Conservation (phyloP, 2,329 filamentous ascomycete genomes). For the Trematosphaeria pertusa region DNA sequence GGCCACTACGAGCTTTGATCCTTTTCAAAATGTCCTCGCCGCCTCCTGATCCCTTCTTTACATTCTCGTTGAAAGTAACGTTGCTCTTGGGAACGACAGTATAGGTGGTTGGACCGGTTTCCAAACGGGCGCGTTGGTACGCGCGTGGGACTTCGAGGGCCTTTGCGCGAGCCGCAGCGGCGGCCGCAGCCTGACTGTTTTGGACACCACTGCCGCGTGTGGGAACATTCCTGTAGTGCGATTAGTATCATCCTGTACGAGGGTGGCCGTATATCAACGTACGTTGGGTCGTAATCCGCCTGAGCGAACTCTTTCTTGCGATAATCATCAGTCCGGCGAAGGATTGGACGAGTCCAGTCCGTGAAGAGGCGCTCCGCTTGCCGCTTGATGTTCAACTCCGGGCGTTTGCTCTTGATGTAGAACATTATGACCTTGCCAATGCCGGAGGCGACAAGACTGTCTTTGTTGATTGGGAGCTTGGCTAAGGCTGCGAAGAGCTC, state of each 20-base stretch:
- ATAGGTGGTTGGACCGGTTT: conserved; percentile 66
- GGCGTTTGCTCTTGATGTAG: conserved; percentile 93
- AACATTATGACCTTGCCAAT: conserved; percentile 97
- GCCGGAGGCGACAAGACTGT: conserved; percentile 85
- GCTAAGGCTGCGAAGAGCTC: conserved; percentile 85
- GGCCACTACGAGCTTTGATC: conserved; percentile 34
- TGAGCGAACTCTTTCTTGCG: conserved; percentile 78
- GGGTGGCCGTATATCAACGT: too few species aligned
- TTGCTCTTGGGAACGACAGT: conserved; percentile 68
- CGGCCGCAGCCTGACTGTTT: conserved; percentile 43
- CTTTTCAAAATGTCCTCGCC: conserved; percentile 40
- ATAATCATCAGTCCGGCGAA: conserved; percentile 93
- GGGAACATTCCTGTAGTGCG: conserved; percentile 30
- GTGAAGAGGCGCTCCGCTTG: conserved; percentile 91
- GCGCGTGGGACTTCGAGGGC: conserved; percentile 60
- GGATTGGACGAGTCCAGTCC: conserved; percentile 93
- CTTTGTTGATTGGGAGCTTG: conserved; percentile 87
- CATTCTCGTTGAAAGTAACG: conserved; percentile 42
- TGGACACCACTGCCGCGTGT: conserved; percentile 30
- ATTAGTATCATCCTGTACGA: too few species aligned
- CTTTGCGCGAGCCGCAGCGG: conserved; percentile 52
- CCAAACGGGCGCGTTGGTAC: conserved; percentile 65
- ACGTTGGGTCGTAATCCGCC: conserved; percentile 66
- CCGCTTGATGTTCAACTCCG: conserved; percentile 87
- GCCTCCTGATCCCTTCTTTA: conserved; percentile 30